These are phyloP conservation scores for Saturnispora silvae DNA, from an alignment of 805 yeast genomes.

Conservation along the genomic window DNA sequence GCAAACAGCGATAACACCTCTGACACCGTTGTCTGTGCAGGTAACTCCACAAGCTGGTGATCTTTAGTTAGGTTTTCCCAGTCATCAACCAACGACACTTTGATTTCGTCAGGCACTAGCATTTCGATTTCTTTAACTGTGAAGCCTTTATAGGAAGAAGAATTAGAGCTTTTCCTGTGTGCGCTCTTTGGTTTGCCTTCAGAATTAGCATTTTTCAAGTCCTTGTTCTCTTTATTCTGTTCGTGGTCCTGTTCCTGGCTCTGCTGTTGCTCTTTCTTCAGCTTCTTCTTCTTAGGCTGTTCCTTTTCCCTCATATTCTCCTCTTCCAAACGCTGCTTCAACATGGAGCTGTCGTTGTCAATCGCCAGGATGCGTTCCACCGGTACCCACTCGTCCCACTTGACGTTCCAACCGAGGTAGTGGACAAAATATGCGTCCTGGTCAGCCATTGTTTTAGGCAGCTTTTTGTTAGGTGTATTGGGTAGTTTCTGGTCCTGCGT, in stretches of 20 bases:
- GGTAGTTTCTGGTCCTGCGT: slow-evolving; percentile 33
- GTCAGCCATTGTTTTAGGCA: slow-evolving; percentile 14
- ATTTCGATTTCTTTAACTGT: slow-evolving; percentile 37
- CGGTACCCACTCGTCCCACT: slow-evolving; percentile 96
- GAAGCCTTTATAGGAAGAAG: slow-evolving; percentile 8
- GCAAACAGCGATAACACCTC: slow-evolving; percentile 44
- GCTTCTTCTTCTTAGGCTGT: slow-evolving; percentile 28
- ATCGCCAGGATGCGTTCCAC: slow-evolving; percentile 54
- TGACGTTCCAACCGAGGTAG: slow-evolving; percentile 89
- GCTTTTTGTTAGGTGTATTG: slow-evolving; percentile 17
- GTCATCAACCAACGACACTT: slow-evolving; percentile 71
- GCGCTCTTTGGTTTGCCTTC: not conserved
- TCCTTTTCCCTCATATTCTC: too few relatives aligned
- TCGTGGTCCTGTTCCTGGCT: slow-evolving; percentile 4
- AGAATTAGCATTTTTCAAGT: not conserved
- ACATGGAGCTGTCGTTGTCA: slow-evolving; percentile 55
- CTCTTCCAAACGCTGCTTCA: slow-evolving; percentile 47
- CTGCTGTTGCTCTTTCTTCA: slow-evolving; percentile 12
- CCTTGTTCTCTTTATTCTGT: slow-evolving; percentile 1
- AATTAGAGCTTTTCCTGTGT: not conserved
- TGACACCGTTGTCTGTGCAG: slow-evolving; percentile 43
- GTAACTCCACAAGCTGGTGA: slow-evolving; percentile 57
- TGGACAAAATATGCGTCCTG: slow-evolving; percentile 51
- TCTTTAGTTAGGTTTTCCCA: slow-evolving; percentile 89
- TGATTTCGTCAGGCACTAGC: slow-evolving; percentile 54